Evolutionary conservation across 441 rosid species (phyloP), one percentile per base, ranked within the genome.

Genomic region (Hura crepitans): DNA sequence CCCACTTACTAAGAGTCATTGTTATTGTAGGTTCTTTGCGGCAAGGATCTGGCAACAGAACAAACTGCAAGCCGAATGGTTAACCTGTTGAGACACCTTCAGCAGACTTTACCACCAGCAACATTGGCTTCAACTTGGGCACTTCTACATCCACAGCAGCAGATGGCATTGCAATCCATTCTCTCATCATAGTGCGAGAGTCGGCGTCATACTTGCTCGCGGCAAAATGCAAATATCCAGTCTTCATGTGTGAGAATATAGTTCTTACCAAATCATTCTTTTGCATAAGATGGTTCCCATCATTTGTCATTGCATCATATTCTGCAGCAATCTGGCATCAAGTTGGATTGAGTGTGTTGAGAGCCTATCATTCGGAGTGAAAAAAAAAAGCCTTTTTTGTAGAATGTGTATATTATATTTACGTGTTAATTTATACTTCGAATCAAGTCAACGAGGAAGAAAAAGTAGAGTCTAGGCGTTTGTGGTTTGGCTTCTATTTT

Each of bases 51-150:
- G 72, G 94, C 90, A 56, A 86, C 96, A 23, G 96, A 85, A 76
- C 91, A 87, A 74, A 96, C 98, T 15, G 82, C 86, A 65, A 73
- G 87, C 59, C 81, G 97, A 60, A 96, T 93, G 93, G 83, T 93
- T 11, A 86, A 77, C 80, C 73, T 91, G 76, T 81, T 89, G 79
- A 85, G 89, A 78, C 93, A 92, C 79, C 97, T 94, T 58, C 96
- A 90, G 82, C 96, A 88, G 80, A 89, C 98, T 9, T 80, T 93
- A 70, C 98, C 98, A n/a, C 91, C 97, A 2, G 77, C 88, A 25
- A 84, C 97, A 20, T 79, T 93, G 82, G 96, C 97, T 47, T 88
- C 96, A 37, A 93, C 96, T 33, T 87, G 91, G 97, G 88, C 98
- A 64, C 70, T 93, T 55, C 75, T 94, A 82, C 94, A 88, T 74